Base-by-base conservation (phyloP, 2,329 filamentous ascomycete species). In the Hysterium pulicare region DNA sequence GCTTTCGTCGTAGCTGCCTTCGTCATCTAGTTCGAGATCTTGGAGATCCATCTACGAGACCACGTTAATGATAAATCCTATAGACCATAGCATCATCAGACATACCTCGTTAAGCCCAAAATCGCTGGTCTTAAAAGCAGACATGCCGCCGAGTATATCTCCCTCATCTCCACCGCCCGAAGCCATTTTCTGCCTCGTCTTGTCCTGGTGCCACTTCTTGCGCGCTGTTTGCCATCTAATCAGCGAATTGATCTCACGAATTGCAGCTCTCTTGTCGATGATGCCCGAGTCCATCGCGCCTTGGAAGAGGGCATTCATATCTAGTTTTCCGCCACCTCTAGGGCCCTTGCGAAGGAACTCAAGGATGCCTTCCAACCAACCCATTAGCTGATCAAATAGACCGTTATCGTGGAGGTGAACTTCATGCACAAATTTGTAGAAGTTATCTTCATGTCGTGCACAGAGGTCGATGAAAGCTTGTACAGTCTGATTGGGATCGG, bases 391-490 rank as follows among this genome's bases (percentile, higher is more conserved):
- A 26, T 90, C 90, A 57, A 98, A 98, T 1, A 98, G 79, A 1
- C 93, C 93, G 50, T 98, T 95, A 64, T 98, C 93, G 58, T 98
- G 91, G 5, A 87, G 83, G 62, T 98, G 93, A 1, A 98, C 91
- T 69, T 98, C 93, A 66, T 98, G 93, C 3, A 98, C 86, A 65
- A 98, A 98, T 66, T 95, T 97, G 78, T 97, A 98, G 64, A 98
- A 91, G 69, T 95, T 95, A 64, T 94, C 83, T 68, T 98, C 89
- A 65, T 98, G 93, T 33, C 93, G 82, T 53, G 88, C 86, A 67
- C 93, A 98, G 17, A 98, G 78, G 61, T 98, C 93, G 59, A 98
- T 98, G 61, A 98, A 98, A 13, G 90, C 86, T 65, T 98, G 93
- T 1, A 98, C 93, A 0, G 93, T 98, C 72, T 96, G 90, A 65